Base-by-base conservation (phyloP, 495 filamentous ascomycete genomes). In the Penicillium antarcticum region DNA sequence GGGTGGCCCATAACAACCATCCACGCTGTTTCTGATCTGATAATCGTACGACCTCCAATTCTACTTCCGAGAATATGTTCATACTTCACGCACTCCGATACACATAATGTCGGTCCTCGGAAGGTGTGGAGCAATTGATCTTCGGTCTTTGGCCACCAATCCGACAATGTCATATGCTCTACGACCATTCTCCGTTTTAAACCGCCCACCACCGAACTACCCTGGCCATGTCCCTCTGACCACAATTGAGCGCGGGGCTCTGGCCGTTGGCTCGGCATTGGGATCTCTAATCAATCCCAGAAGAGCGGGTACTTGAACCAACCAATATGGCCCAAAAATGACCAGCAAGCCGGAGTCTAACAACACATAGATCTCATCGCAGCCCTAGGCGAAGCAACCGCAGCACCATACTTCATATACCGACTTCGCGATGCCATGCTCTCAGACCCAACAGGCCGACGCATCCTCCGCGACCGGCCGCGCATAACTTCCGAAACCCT, bases 361-460 rank as follows among this genome's bases (percentile, higher is more conserved):
- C 17, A 39, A 13, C 29, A 31, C 16, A 13, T 41, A 92, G 94
- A 98, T 75, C 82, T 98, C 42, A 96, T 98, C 55, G 95, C 94
- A 18, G 80, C 91, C 19, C 84, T 95, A 13, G 95, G 91, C 63
- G 94, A 98, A 78, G 83, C 91, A 33, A 97, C 92, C 4, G 88
- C 91, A 44, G 89, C 91, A 29, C 94, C 95, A 23, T 96, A 90
- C 77, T 97, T 97, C 74, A 91, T 97, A 68, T 83, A 88, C 74
- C 87, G 89, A 43, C 89, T 99, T 12, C 89, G 90, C 48, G 80
- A 92, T 60, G 89, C 83, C 36, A 98, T 98, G 94, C 89, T 97
- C 45, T 69, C 80, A 10, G 73, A 83, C 53, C 79, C 88, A 5
- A 96, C 90, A 0, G 95, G 94, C 21, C 89, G 94, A 0, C 86